Base-by-base conservation (phyloP, 2,329 filamentous ascomycete species). In the Hypocreales sp. region DNA sequence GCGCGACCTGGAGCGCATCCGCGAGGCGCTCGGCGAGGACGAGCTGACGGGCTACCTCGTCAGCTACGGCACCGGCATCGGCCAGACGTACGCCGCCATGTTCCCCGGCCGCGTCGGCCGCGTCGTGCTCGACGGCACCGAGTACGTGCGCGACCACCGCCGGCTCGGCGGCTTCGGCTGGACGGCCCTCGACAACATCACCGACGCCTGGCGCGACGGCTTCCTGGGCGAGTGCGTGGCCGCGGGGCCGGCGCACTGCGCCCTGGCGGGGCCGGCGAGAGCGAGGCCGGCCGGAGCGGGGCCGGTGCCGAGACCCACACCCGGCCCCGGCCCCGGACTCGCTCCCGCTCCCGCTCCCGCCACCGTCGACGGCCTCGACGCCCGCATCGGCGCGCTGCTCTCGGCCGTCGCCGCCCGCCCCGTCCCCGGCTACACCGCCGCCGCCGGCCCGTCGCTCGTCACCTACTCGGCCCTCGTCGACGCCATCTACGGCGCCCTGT, bases 51-150 rank as follows among this genome's bases (percentile, higher is more conserved):
- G 55, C 1, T 63, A 64, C 27, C 44, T 66, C 11, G 56, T 64
- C 18, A 62, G 58, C 33, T 67, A 67, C 31, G 63, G 63, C 12
- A 66, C 61, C 0, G 59, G 56, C 4, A 64, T 67, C 24, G 63
- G 59, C 0, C 61, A 66, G 40, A 64, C 58, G 0, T 67, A 61
- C 28, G 60, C 58, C 15, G 55, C 52, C 31, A 58, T 66, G 55
- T 66, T 65, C 22, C 61, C 62, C 1, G 37, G 51, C 13, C 55
- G 53, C 23, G 59, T 62, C 0, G 62, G 61, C 0, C 51, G 61
- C 5, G 38, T 67, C 24, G 56, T 67, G 9, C 43, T 66, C 0
- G 61, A 67, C 30, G 61, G 60, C 0, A 60, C 57, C 7, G 56
- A 63, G 34, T 60, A 61, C 29, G 53, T 61, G 4, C 48, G 44